phyloP scores from a whole-genome alignment of 2,329 filamentous ascomycete species.

The Cladosporium cucumerinum region DNA sequence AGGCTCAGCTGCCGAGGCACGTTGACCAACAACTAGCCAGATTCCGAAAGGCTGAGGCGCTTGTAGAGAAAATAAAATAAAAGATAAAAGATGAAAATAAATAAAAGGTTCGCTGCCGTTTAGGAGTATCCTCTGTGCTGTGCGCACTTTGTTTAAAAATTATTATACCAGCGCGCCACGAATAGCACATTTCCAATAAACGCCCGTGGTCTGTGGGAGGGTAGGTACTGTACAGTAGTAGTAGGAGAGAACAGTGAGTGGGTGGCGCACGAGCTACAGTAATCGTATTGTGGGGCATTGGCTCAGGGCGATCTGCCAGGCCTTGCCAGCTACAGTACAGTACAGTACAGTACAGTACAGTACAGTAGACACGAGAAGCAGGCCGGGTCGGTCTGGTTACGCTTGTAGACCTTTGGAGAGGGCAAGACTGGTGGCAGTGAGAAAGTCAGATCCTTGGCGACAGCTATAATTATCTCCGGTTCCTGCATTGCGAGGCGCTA shows the following conservation, averaged over 20 bases:
- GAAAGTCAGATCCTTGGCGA: neutral
- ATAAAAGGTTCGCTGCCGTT: neutral
- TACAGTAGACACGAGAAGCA: slow-evolving; percentile 1
- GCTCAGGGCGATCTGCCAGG: neutral
- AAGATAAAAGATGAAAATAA: too few species aligned
- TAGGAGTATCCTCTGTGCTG: neutral
- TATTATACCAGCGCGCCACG: neutral
- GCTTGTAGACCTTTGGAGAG: neutral
- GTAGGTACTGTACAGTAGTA: too few species aligned
- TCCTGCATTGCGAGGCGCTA: slow-evolving; percentile 3
- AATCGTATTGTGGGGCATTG: neutral
- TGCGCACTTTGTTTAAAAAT: neutral
- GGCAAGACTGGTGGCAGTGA: neutral
- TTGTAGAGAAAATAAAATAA: neutral
- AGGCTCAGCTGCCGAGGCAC: neutral
- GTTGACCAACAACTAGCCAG: neutral
- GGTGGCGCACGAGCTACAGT: too few species aligned
- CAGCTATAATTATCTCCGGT: neutral
- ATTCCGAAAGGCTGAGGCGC: neutral
- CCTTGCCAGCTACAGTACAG: neutral
- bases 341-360: too few species aligned
- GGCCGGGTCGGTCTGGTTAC: neutral
- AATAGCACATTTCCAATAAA: neutral
- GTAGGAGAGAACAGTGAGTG: neutral
- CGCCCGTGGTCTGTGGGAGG: neutral